These are phyloP conservation scores for Lactifluus hygrophoroides DNA, from an alignment of 768 basidiomycete species.

Conservation along the genomic window DNA sequence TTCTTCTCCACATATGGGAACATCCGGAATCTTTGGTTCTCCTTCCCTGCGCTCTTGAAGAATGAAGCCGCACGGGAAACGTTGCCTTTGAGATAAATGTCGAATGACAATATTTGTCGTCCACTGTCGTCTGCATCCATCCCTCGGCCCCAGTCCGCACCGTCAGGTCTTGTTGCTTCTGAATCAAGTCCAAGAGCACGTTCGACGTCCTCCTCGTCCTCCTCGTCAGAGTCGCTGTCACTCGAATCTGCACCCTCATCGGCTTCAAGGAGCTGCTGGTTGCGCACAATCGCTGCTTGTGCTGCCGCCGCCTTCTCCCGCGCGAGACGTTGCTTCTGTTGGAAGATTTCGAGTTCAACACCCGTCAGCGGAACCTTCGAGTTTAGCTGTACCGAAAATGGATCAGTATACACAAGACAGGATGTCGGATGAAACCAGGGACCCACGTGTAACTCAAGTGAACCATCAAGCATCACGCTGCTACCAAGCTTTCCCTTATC, in stretches of 20 bases:
- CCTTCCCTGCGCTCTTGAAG: conserved; percentile 69
- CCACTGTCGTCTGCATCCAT: conserved; percentile 70
- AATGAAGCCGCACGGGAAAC: conserved; percentile 79
- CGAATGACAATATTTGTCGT: conserved; percentile 76
- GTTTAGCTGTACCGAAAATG: conserved; percentile 49
- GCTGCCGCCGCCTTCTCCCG: conserved; percentile 83
- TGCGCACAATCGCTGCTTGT: conserved; percentile 74
- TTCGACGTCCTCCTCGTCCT: conserved; percentile 56
- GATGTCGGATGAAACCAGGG: not conserved
- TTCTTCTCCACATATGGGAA: conserved; percentile 95
- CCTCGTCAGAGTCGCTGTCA: conserved; percentile 60
- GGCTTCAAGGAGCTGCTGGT: conserved; percentile 86
- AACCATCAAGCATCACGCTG: conserved; percentile 73
- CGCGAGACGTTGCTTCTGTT: conserved; percentile 62
- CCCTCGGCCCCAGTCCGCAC: conserved; percentile 47
- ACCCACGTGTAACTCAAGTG: conserved; percentile 55
- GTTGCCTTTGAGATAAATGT: conserved; percentile 97
- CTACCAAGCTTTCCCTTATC: conserved; percentile 85
- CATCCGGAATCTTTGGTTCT: conserved; percentile 85
- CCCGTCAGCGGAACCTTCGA: conserved; percentile 87
- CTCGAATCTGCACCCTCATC: conserved; percentile 83
- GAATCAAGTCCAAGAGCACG: conserved; percentile 43
- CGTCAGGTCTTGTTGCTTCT: conserved; percentile 30
- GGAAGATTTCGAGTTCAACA: conserved; percentile 73
- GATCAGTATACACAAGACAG: conserved; percentile 4